Base-by-base conservation (phyloP, 148 eudicot species). In the Rhododendron simsii region DNA sequence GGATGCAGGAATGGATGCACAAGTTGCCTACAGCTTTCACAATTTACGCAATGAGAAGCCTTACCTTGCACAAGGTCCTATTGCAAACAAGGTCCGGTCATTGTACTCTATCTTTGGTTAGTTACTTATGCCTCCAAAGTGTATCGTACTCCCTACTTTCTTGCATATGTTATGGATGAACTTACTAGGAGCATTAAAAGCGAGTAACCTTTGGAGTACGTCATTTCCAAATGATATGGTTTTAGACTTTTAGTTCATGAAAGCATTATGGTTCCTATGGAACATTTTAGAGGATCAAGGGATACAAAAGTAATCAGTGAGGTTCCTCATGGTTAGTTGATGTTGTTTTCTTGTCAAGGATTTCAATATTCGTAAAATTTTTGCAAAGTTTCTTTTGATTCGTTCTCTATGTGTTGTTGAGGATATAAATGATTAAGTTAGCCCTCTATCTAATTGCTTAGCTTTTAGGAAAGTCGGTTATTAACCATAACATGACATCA, bases 21-120 rank as follows among this genome's bases (percentile, higher is more conserved):
- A 91, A 90, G 96, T 96, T 73, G 96, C 98, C 9, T 93, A 93
- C 82, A 96, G 98, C 39, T 96, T 96, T 90, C 98, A 96, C 81
- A 92, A 90, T 87, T 89, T 96, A 89, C 94, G 98, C 75, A 93
- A 96, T 85, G 93, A 96, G 86, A 96, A 93, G 89, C 98, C 98
- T 47, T 93, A 93, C 87, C 98, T 96, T 89, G 98, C 98, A 30
- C 95, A 92, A 75, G 98, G 98, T 84, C 98, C 96, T n/a, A 79
- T 95, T 47, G 84, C 98, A 81, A 96, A 96, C 86, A 96, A 96
- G 98, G 98, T 96, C 53, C 73, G 13, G 33, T n/a, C 30, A 23
- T n/a, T 21, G 33, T 65, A 65, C 73, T 65, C 73, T 65, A 23
- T 65, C 73, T n/a, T 65, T 26, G 73, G 35, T 65, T 65, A 26